Base-by-base conservation (phyloP, 1,284 basidiomycete genomes). In the Cutaneotrichosporon sp. region DNA sequence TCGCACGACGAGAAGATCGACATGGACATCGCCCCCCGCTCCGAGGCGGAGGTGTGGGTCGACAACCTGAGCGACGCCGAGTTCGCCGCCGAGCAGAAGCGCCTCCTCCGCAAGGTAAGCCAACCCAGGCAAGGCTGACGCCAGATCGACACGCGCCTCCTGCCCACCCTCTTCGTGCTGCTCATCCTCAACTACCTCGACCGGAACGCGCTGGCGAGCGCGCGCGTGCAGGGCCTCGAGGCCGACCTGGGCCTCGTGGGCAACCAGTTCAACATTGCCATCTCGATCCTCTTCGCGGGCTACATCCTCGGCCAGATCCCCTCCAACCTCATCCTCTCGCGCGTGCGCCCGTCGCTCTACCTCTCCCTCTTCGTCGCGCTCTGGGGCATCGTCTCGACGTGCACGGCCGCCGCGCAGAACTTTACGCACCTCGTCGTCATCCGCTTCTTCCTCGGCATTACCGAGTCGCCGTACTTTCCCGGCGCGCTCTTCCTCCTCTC, bases 261-360 rank as follows among this genome's bases (percentile, higher is more conserved):
- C 49, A 53, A 59, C 4, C 64, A 73, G 53, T 73, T 73, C 62
- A 67, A 71, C 52, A 77, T 72, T 2, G 70, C 69, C 29, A 67
- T 80, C 38, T 72, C 70, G 4, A 73, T 79, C 57, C 73, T 80
- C 42, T 80, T 70, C 62, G 72, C 71, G 20, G 72, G 74, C 25
- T 79, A 79, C 66, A 72, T 73, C 29, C 57, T 73, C 24, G 63
- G 76, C 61, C 72, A 47, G 46, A 47, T 47, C 46, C 46, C 46
- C 25, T 56, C 71, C 7, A 63, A 69, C 45, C 66, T 68, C 38
- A 51, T 71, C 36, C 64, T 73, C 50, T 69, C 55, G 20, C 59
- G 59, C 47, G 59, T 60, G 14, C 55, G 58, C 4, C 62, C 62
- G 2, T 55, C 51, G 29, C 38, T 64, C 24, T 64, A 18, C 63